Evolutionary conservation across 2,329 filamentous ascomycete species (phyloP).

Genomic region (Trichoderma sp.): DNA sequence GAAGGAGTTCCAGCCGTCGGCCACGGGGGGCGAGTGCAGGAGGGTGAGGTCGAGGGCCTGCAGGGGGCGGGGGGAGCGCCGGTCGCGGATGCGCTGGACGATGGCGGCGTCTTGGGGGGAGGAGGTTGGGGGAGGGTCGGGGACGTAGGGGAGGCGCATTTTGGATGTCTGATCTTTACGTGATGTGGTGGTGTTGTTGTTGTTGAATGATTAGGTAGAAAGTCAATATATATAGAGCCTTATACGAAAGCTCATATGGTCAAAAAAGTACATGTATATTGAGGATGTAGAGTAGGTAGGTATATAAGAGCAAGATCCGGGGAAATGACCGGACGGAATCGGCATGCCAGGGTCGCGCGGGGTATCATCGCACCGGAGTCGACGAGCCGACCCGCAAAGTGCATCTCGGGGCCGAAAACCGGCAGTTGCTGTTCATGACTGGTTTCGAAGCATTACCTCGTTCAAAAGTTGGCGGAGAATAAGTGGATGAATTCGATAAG

Average conservation of each 20-base stretch:
- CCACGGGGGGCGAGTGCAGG: conserved; percentile 72
- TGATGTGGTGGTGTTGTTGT: not conserved
- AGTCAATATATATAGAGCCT: too few relatives aligned
- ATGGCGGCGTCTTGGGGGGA: conserved; percentile 56
- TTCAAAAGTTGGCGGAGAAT: too few relatives aligned
- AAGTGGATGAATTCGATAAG: too few relatives aligned
- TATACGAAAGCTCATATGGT: too few relatives aligned
- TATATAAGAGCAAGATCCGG: conserved; percentile 8
- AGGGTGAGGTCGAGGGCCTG: conserved; percentile 76
- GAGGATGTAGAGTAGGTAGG: too few relatives aligned
- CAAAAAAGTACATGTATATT: too few relatives aligned
- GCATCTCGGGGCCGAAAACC: conserved; percentile 27
- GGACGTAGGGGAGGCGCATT: conserved; percentile 70
- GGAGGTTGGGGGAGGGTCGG: conserved; percentile 52
- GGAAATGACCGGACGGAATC: not conserved
- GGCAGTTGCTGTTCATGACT: conserved; percentile 11
- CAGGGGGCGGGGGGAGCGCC: conserved; percentile 69
- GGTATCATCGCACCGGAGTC: conserved; percentile 14
- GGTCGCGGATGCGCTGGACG: conserved; percentile 64
- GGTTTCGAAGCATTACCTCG: too few relatives aligned
- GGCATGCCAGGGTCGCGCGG: conserved; percentile 9
- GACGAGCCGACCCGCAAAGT: conserved; percentile 12
- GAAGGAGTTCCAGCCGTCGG: conserved; percentile 75
- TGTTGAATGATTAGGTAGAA: too few relatives aligned
- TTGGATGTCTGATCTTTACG: conserved; percentile 1